phyloP scores from a whole-genome alignment of 768 basidiomycete species.

The Psilocybe sp. region DNA sequence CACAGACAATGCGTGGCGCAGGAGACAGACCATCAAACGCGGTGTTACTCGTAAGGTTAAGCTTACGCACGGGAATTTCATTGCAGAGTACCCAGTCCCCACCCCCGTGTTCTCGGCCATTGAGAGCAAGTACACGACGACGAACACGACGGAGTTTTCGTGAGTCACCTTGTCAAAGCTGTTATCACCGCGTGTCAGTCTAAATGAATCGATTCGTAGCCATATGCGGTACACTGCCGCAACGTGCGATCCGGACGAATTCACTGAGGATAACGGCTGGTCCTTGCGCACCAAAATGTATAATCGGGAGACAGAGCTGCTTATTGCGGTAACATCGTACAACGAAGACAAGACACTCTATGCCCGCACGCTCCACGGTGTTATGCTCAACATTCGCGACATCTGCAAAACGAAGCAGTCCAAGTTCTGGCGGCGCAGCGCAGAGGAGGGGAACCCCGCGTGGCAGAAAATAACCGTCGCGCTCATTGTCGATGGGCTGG shows the following conservation, averaged over 20 bases:
- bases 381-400: conserved; percentile 97
- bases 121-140: conserved; percentile 71
- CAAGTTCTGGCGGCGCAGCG: conserved; percentile 83
- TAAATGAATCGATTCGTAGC: conserved; percentile 27
- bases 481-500: conserved; percentile 89
- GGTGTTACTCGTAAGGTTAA: conserved; percentile 92
- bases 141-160: conserved; percentile 88
- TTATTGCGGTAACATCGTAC: conserved; percentile 93
- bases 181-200: conserved; percentile 1
- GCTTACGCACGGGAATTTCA: conserved; percentile 90
- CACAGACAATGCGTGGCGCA: conserved; percentile 59
- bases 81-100: conserved; percentile 86
- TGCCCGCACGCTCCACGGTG: conserved; percentile 87
- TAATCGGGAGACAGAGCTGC: conserved; percentile 85
- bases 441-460: conserved; percentile 79
- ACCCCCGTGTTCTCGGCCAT: conserved; percentile 80
- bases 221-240: conserved; percentile 96
- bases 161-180: conserved; percentile 35
- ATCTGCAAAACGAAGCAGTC: conserved; percentile 96
- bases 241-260: conserved; percentile 90
- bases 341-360: conserved; percentile 93
- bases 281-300: conserved; percentile 82
- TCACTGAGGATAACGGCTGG: conserved; percentile 76
- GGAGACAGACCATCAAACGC: conserved; percentile 89
- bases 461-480: conserved; percentile 94